Evolutionary conservation across 352 stramenopile species (phyloP).

Genomic region (Globisporangium sylvaticum): DNA sequence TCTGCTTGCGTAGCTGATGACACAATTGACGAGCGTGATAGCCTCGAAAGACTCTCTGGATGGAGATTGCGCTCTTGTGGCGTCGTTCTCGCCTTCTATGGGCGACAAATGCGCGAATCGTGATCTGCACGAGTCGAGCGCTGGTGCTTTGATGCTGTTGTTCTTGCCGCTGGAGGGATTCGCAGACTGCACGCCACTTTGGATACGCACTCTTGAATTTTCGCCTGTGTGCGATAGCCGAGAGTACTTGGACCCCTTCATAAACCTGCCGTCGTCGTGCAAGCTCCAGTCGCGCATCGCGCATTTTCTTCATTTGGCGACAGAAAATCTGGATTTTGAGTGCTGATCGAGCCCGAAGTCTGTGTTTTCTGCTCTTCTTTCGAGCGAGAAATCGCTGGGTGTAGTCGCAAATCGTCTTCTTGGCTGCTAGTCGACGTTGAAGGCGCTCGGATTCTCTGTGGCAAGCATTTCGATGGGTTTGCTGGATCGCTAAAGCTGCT

Average conservation of each 20-base stretch:
- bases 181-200: neutral
- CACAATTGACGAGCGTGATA: neutral
- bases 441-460: neutral
- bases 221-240: neutral
- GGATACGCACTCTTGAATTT: neutral
- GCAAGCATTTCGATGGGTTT: neutral
- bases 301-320: neutral
- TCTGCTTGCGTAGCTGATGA: neutral
- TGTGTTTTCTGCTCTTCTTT: neutral
- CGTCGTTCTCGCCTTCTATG: neutral
- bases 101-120: constrained; percentile 4
- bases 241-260: neutral
- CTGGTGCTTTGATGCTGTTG: neutral
- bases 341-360: neutral
- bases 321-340: constrained; percentile 3
- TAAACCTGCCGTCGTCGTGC: neutral
- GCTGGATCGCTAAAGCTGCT: neutral
- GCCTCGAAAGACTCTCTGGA: constrained; percentile 20
- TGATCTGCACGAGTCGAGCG: constrained; percentile 11
- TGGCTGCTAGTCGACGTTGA: neutral
- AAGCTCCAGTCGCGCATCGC: neutral
- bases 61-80: neutral
- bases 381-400: neutral
- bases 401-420: neutral
- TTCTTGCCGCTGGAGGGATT: neutral